Conservation (phyloP, 345 rosid species). For the Abelmoschus esculentus region DNA sequence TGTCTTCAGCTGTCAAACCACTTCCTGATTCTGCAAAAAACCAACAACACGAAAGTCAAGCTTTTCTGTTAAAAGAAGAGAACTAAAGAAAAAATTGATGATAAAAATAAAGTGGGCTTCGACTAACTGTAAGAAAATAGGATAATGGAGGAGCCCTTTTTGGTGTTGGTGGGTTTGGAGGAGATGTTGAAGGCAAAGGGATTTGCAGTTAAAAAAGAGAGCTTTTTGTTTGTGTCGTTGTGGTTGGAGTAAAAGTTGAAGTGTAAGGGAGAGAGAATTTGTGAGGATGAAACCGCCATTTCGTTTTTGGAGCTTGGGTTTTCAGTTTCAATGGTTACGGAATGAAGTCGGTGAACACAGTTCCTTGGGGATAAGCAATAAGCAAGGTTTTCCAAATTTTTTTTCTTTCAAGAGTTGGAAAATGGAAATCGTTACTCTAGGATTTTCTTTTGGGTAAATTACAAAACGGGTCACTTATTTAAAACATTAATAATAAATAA, state of each 20-base stretch:
- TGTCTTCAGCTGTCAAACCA: constrained; percentile 48
- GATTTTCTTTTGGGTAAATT: no score
- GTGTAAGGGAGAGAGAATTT: constrained; percentile 30
- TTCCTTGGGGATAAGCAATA: background rate
- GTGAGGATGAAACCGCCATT: constrained; percentile 53
- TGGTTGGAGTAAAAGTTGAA: constrained; percentile 19
- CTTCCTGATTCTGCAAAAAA: constrained; percentile 29
- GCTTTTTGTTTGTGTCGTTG: constrained; percentile 9
- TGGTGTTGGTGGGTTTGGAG: constrained; percentile 13
- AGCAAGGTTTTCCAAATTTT: background rate
- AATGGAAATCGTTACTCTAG: no score
- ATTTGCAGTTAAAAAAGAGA: constrained; percentile 20
- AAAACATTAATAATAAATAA: no score
- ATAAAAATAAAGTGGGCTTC: constrained; percentile 3
- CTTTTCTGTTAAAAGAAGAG: background rate
- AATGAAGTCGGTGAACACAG: background rate
- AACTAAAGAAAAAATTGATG: background rate
- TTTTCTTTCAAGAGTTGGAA: background rate
- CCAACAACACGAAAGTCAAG: background rate
- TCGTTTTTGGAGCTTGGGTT: background rate
- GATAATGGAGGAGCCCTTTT: constrained; percentile 14
- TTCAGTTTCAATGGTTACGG: background rate
- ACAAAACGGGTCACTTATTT: no score
- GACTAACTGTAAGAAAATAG: constrained; percentile 46
- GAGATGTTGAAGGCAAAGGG: constrained; percentile 19